Percentiles rank a stretch among this genome's conserved stretches.
These are phyloP conservation scores for Leccinum variicolor DNA, from an alignment of 768 basidiomycete species.

Conservation along the genomic window DNA sequence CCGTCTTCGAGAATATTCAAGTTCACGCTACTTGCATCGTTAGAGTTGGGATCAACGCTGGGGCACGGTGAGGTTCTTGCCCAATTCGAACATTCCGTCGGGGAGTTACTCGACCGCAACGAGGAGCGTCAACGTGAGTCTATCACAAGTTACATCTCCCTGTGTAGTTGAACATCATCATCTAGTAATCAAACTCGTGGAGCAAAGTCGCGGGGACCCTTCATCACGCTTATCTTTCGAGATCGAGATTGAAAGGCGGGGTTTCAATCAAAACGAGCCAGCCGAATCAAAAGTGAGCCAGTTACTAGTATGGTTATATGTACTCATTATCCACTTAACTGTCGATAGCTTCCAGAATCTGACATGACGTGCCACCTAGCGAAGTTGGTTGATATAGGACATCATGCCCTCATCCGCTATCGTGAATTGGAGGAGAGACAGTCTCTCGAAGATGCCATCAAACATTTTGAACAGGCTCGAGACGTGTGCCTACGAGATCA, in stretches of 20 bases:
- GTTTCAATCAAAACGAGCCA: background rate
- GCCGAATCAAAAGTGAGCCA: background rate
- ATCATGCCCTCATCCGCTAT: background rate
- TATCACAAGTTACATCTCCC: background rate
- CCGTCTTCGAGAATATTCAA: background rate
- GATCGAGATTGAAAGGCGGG: background rate
- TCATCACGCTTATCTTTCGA: background rate
- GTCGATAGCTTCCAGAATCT: background rate
- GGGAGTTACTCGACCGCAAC: background rate
- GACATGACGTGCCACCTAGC: background rate
- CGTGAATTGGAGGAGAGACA: background rate
- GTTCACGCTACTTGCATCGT: conserved; percentile 3
- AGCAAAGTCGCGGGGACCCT: background rate
- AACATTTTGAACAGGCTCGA: background rate
- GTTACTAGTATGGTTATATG: background rate
- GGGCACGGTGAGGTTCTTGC: conserved; percentile 1
- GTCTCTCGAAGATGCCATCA: background rate
- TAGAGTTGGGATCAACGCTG: background rate
- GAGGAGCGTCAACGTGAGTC: background rate
- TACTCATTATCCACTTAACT: background rate
- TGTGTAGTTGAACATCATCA: background rate
- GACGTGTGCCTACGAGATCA: background rate
- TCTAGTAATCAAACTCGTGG: background rate
- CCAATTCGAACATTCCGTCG: background rate
- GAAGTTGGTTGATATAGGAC: background rate